A percentile compares a stretch with the other conserved stretches of the same genome.
Evolutionary conservation across 2,329 filamentous ascomycete genomes (phyloP).

Genomic region (Ophiostoma populinum): DNA sequence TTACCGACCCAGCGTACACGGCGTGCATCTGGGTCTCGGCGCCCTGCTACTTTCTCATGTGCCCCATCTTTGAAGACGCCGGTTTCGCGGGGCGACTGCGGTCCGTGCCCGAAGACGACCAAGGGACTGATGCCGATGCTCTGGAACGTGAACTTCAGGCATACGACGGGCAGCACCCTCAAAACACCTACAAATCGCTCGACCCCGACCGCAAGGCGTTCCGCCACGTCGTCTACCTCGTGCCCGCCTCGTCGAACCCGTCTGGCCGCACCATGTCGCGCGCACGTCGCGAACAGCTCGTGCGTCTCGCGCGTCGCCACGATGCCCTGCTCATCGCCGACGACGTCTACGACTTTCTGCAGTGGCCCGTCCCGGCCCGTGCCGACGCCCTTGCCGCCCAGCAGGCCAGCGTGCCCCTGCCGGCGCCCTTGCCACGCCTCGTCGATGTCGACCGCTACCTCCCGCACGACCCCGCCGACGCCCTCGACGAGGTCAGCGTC

Average conservation of each 20-base stretch:
- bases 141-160: slow-evolving; percentile 27
- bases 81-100: slow-evolving; percentile 51
- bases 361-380: slow-evolving; percentile 40
- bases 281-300: slow-evolving; percentile 45
- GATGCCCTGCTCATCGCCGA: slow-evolving; percentile 75
- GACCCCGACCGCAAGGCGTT: slow-evolving; percentile 58
- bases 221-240: slow-evolving; percentile 72
- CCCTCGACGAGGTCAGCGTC: slow-evolving; percentile 26
- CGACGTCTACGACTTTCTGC: slow-evolving; percentile 87
- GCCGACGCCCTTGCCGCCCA: background rate
- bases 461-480: slow-evolving; percentile 22
- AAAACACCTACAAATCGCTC: slow-evolving; percentile 12
- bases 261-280: slow-evolving; percentile 69
- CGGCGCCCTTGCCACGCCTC: slow-evolving; percentile 44
- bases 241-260: slow-evolving; percentile 81
- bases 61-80: slow-evolving; percentile 68
- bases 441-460: slow-evolving; percentile 61
- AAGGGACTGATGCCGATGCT: slow-evolving; percentile 54
- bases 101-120: slow-evolving; percentile 58
- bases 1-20: slow-evolving; percentile 63
- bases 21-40: slow-evolving; percentile 62
- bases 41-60: slow-evolving; percentile 72
- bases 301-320: slow-evolving; percentile 58
- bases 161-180: too few relatives aligned
- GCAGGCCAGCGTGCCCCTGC: slow-evolving; percentile 17